phyloP scores from a whole-genome alignment of 1,139 yeast genomes.

The Hyphopichia wangnamkhiaoensis region DNA sequence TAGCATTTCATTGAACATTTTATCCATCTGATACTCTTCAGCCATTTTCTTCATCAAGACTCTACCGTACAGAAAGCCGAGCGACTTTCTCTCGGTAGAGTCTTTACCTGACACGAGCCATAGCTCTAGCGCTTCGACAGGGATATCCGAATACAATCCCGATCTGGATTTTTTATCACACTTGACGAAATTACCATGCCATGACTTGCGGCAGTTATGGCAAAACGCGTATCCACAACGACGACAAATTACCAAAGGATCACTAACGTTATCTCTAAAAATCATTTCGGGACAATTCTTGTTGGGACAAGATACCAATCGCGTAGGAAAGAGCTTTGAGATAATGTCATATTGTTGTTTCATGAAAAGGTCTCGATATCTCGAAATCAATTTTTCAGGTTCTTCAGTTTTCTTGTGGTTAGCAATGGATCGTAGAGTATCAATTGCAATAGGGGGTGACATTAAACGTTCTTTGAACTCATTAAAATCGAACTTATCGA shows the following conservation, averaged over 20 bases:
- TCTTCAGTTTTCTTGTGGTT: constrained; percentile 9
- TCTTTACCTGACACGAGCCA: constrained; percentile 33
- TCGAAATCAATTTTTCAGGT: constrained; percentile 26
- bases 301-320: constrained; percentile 57
- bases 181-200: constrained; percentile 60
- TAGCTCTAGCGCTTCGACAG: constrained; percentile 40
- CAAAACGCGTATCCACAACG: constrained; percentile 62
- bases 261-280: constrained; percentile 50
- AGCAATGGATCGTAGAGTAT: constrained; percentile 31
- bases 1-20: constrained; percentile 47
- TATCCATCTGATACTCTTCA: constrained; percentile 49
- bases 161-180: constrained; percentile 38
- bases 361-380: constrained; percentile 41
- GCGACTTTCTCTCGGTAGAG: constrained; percentile 31
- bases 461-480: constrained; percentile 35
- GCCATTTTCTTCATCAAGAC: constrained; percentile 43
- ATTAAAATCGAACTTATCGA: constrained; percentile 20
- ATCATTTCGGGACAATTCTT: constrained; percentile 42
- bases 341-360: constrained; percentile 47
- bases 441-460: constrained; percentile 35
- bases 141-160: constrained; percentile 35
- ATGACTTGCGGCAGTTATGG: constrained; percentile 57
- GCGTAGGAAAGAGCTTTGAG: constrained; percentile 46
- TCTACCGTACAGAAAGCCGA: constrained; percentile 54
- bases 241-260: constrained; percentile 54